phyloP scores from a whole-genome alignment of 257 asterid genomes.

The Solanum clarkiae region DNA sequence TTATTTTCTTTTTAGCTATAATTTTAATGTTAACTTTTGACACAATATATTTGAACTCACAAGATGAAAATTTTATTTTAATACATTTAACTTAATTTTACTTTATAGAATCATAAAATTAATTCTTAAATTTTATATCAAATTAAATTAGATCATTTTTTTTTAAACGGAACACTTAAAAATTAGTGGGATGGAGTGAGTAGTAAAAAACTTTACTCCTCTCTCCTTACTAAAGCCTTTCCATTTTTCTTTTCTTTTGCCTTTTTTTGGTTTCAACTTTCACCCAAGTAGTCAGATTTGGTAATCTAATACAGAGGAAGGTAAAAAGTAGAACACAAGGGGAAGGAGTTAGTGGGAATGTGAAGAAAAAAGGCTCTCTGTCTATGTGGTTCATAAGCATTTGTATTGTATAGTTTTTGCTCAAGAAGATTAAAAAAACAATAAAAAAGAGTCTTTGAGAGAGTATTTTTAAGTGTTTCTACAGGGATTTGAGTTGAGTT shows the following conservation, averaged over 20 bases:
- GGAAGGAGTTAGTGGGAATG: not conserved
- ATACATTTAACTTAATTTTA: too few relatives aligned
- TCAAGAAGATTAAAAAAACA: constrained; percentile 12
- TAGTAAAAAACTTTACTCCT: not conserved
- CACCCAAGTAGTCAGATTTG: constrained; percentile 32
- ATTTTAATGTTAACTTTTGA: too few relatives aligned
- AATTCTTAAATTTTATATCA: too few relatives aligned
- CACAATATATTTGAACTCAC: accelerated
- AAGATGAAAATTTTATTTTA: too few relatives aligned
- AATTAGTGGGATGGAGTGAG: not conserved
- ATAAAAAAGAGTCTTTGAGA: not conserved
- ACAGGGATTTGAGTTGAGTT: not conserved
- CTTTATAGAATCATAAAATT: too few relatives aligned
- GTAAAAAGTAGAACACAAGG: not conserved
- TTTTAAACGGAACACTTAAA: not conserved
- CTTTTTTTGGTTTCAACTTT: constrained; percentile 20
- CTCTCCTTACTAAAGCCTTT: not conserved
- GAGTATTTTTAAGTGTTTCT: not conserved
- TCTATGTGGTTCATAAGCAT: constrained; percentile 25
- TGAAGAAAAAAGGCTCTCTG: constrained; percentile 24
- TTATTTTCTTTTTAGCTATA: too few relatives aligned
- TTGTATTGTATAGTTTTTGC: constrained; percentile 5
- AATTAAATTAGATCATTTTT: too few relatives aligned
- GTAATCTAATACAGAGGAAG: constrained; percentile 2
- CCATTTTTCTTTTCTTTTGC: not conserved